phyloP scores from a whole-genome alignment of 441 rosid genomes.

The Theobroma grandiflorum region DNA sequence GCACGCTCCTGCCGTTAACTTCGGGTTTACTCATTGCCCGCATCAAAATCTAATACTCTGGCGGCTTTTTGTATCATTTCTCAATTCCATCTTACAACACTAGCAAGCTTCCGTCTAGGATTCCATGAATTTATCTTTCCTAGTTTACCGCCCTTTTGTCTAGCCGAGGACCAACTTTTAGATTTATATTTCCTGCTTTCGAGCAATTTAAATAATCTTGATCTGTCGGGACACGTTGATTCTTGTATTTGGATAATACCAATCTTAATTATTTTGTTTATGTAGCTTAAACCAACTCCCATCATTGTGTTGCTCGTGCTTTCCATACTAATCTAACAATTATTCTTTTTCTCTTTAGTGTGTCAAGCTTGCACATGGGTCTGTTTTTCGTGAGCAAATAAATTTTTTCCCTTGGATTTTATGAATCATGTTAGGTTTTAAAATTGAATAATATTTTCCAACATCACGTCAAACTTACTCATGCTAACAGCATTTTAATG shows the following conservation, averaged over 20 bases:
- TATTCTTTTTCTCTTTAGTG: neutral
- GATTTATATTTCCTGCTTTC: neutral
- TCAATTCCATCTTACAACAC: neutral
- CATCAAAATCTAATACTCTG: neutral
- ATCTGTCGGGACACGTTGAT: constrained; percentile 2
- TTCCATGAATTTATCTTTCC: neutral
- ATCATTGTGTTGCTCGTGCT: neutral
- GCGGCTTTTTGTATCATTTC: neutral
- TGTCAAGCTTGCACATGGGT: constrained; percentile 7
- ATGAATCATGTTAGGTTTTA: neutral
- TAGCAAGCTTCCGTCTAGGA: neutral
- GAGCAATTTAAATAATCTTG: neutral
- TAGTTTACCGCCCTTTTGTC: neutral
- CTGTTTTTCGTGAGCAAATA: neutral
- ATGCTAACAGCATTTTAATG: neutral
- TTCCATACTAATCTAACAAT: neutral
- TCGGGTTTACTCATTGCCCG: neutral
- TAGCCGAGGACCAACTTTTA: neutral
- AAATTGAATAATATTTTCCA: neutral
- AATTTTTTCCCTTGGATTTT: neutral
- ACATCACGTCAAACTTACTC: neutral
- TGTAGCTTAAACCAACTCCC: neutral
- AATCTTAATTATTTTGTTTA: neutral
- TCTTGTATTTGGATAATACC: neutral
- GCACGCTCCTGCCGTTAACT: neutral